Evolutionary conservation across 2,329 filamentous ascomycete genomes (phyloP).

Genomic region (Colletotrichum endophyticum): DNA sequence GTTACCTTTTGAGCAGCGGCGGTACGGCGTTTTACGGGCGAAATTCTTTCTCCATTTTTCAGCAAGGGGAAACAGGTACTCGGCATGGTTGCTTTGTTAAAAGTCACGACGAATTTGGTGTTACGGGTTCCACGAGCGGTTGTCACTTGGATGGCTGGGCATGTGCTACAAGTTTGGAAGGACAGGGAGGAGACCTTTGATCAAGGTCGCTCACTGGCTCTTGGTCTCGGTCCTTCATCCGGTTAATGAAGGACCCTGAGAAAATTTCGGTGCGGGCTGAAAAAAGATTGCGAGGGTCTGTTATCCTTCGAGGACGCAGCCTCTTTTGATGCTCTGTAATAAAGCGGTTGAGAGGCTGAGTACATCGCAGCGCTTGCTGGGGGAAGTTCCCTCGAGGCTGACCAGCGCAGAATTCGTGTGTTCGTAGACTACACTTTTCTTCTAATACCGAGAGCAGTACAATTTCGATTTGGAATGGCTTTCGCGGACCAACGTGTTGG

Average conservation of each 20-base stretch:
- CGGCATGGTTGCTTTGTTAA: not conserved
- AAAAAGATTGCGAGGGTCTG: not conserved
- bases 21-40: constrained; percentile 9
- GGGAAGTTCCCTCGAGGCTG: not conserved
- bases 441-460: not conserved
- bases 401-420: not conserved
- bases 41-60: not conserved
- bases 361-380: not conserved
- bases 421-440: not conserved
- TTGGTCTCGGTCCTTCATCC: not conserved
- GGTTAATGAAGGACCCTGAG: not conserved
- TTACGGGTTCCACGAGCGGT: not conserved
- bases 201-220: not conserved
- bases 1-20: not conserved
- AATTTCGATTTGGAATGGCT: not conserved
- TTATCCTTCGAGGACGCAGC: not conserved
- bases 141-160: not conserved
- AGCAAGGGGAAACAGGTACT: not conserved
- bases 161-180: not conserved
- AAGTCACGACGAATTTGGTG: constrained; percentile 1
- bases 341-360: not conserved
- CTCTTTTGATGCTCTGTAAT: not conserved
- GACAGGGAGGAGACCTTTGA: not conserved
- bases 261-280: not conserved
- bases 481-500: not conserved